These are phyloP conservation scores for Aspergillus ochraceus DNA, from an alignment of 2,329 filamentous ascomycete genomes.

Conservation along the genomic window DNA sequence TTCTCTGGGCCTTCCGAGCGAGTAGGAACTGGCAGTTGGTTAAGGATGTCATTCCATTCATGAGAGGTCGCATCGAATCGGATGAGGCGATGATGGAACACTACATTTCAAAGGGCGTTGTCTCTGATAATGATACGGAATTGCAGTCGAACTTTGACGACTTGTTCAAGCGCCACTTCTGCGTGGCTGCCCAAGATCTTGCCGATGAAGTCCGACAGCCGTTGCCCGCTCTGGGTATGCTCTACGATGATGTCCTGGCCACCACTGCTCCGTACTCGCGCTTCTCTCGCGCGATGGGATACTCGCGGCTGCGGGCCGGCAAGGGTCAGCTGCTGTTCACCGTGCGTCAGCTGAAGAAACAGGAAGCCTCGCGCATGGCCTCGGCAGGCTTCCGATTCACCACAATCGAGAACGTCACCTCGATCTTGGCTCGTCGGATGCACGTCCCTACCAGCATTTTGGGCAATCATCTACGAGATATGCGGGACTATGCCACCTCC, in stretches of 20 bases:
- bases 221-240: conserved; percentile 63
- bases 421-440: conserved; percentile 69
- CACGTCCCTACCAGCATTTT: conserved; percentile 67
- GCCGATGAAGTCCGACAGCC: conserved; percentile 65
- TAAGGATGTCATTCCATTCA: conserved; percentile 66
- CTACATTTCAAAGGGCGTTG: conserved; percentile 47
- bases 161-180: conserved; percentile 81
- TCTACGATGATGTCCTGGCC: conserved; percentile 74
- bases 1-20: conserved; percentile 83
- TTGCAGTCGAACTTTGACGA: conserved; percentile 69
- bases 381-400: conserved; percentile 79
- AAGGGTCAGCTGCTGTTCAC: conserved; percentile 80
- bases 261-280: conserved; percentile 54
- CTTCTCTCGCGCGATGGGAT: conserved; percentile 28
- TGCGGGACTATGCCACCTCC: conserved; percentile 57
- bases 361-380: conserved; percentile 64
- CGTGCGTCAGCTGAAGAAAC: conserved; percentile 61
- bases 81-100: conserved; percentile 49
- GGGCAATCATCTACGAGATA: conserved; percentile 59
- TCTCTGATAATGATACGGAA: conserved; percentile 47
- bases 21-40: conserved; percentile 75
- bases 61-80: conserved; percentile 67
- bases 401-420: conserved; percentile 64
- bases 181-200: conserved; percentile 72
- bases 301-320: conserved; percentile 43